Evolutionary conservation across 345 rosid genomes (phyloP).

Genomic region (Lumnitzera racemosa): DNA sequence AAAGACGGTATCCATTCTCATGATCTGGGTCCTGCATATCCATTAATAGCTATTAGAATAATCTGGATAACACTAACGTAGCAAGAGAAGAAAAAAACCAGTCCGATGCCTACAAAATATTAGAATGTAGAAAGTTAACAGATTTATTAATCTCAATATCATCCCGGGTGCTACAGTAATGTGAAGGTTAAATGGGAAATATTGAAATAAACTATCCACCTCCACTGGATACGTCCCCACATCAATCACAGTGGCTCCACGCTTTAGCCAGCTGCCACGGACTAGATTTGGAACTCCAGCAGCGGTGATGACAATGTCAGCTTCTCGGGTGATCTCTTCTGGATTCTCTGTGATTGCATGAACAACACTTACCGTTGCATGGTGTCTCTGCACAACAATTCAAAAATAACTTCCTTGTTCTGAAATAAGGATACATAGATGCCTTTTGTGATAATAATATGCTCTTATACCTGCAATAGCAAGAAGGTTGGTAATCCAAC

Average conservation of each 20-base stretch:
- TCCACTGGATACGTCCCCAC: slow-evolving; percentile 82
- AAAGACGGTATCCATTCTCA: slow-evolving; percentile 66
- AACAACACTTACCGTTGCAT: slow-evolving; percentile 75
- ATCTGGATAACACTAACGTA: too few species aligned
- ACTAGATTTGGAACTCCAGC: slow-evolving; percentile 83
- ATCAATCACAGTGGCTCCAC: slow-evolving; percentile 79
- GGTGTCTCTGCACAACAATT: slow-evolving; percentile 65
- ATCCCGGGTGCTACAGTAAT: too few species aligned
- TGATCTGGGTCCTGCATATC: slow-evolving; percentile 55
- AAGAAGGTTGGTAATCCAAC: slow-evolving; percentile 81
- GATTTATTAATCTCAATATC: neutral
- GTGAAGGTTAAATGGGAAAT: neutral
- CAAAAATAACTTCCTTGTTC: slow-evolving; percentile 6
- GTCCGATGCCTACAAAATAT: neutral
- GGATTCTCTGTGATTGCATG: slow-evolving; percentile 69
- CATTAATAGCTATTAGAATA: neutral
- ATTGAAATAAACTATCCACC: slow-evolving; percentile 24
- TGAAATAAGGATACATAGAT: neutral
- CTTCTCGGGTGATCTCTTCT: slow-evolving; percentile 55
- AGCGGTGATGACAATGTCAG: slow-evolving; percentile 77
- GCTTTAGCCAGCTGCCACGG: slow-evolving; percentile 78
- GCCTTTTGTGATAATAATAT: neutral
- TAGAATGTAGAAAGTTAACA: neutral
- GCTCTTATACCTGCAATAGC: slow-evolving; percentile 62
- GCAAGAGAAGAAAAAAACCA: too few species aligned